Conservation (phyloP, 306 rosid species). For the Trifolium fragiferum region DNA sequence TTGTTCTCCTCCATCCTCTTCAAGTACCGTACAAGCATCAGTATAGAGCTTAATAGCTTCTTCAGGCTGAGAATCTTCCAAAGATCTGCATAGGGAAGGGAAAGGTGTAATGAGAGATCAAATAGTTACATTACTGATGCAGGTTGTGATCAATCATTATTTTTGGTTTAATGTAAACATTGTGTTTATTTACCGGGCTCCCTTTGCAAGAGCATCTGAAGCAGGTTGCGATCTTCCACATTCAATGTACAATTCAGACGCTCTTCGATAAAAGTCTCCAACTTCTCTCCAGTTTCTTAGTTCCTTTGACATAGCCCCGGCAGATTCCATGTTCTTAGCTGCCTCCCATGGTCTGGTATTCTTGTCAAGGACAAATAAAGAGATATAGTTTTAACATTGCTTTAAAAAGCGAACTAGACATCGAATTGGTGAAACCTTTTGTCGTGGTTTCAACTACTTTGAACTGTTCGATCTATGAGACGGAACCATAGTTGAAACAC, state of each 20-base stretch:
- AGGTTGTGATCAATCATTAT: too few relatives aligned
- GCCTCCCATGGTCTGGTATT: conserved; percentile 91
- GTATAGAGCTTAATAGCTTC: conserved; percentile 67
- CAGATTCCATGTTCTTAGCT: conserved; percentile 96
- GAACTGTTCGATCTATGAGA: background rate
- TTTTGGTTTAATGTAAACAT: background rate
- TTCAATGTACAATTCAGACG: conserved; percentile 48
- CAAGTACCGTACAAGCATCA: conserved; percentile 83
- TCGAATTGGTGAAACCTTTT: background rate
- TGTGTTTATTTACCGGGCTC: conserved; percentile 52
- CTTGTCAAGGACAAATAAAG: conserved; percentile 52
- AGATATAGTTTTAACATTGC: background rate
- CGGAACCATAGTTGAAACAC: background rate
- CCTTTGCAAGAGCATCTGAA: conserved; percentile 85
- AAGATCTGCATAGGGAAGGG: conserved; percentile 55
- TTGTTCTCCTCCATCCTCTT: conserved; percentile 88
- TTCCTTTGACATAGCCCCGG: conserved; percentile 85
- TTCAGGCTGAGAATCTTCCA: conserved; percentile 77
- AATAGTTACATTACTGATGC: too few relatives aligned
- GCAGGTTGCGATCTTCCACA: conserved; percentile 92
- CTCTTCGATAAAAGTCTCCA: conserved; percentile 76
- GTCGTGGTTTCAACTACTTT: background rate
- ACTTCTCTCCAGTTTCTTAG: conserved; percentile 80
- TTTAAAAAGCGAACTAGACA: background rate
- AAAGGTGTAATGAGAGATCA: conserved; percentile 2